Base-by-base conservation (phyloP, 345 rosid genomes). In the Salix viminalis region DNA sequence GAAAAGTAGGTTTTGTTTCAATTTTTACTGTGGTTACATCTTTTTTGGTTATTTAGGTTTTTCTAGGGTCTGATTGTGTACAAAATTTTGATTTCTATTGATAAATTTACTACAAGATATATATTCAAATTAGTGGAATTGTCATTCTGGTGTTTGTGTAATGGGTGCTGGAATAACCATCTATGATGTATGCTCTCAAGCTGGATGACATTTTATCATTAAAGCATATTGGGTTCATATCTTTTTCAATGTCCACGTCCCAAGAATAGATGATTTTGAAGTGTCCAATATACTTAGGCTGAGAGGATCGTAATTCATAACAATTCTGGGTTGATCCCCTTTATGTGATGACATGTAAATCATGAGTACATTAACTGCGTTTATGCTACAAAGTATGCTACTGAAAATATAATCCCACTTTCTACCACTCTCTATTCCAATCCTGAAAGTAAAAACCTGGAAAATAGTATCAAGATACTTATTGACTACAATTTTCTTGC, bases 1-100 rank as follows among this genome's bases (percentile, higher is more conserved):
- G 84, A 91, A 21, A 67, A 30, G 79, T 76, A 37, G n/a, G 69
- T 44, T 39, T 50, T 16, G 58, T 79, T 76, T 41, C 60, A 71
- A 19, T 26, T 34, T 78, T 46, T 24, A 37, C 67, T 52, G 66
- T 76, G 36, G 23, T 64, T 34, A 46, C 34, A 6, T 39, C 2
- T 46, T 19, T 34, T 14, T 24, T 73, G 3, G 42, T 72, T 11
- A 8, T 65, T 65, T 66, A 71, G 69, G 67, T 71, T 42, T 23
- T 72, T 72, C 69, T 12, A 48, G 62, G 23, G 56, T 76, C 44
- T 74, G 46, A 81, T 66, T 71, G 65, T 68, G n/a, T 68, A 44
- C 65, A 69, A 75, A 65, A 44, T 65, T 73, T 76, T 79, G 46
- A 62, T 65, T 42, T 65, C 62, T 70, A 36, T 16, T 77, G 12